Evolutionary conservation across 225 moss, liverwort and hornwort genomes (phyloP), one percentile per base, ranked within the genome.

Genomic region (Marchantia paleacea): DNA sequence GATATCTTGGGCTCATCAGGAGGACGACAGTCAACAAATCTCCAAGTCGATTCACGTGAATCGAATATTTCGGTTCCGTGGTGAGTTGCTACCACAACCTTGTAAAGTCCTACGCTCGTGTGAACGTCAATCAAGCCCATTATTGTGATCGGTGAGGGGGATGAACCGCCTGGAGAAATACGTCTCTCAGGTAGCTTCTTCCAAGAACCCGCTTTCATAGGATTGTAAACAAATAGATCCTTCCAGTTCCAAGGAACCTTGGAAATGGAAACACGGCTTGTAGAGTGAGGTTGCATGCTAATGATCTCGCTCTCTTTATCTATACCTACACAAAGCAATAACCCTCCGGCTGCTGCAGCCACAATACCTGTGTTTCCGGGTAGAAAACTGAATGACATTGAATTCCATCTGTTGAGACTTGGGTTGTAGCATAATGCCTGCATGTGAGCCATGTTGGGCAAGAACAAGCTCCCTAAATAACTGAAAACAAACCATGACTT

Each of bases 241-340:
- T 66, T 78, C 77, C 77, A 78, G 48, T 78, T 78, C 77, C 77
- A 78, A 24, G 77, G 77, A 78, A 78, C 77, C 52, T 78, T 78
- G n/a, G 77, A 78, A 20, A 78, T 63, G 50, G 77, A 78, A 25
- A 78, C 64, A n/a, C 77, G 77, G 48, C 77, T 78, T 50, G 77
- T 78, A 65, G 62, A 78, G 25, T 63, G 63, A 64, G 77, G 77
- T 28, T 63, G 77, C n/a, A 66, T 13, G 64, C 65, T 78, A 7
- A 78, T 48, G 63, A 30, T 63, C 24, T 78, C 77, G 12, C 63
- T 78, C 12, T 78, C 48, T 49, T 52, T 78, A 78, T 78, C 77
- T n/a, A 78, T 78, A 13, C 77, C 60, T 49, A 78, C 77, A 52
- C 77, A 78, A 16, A 78, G 77, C 64, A 78, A 49, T 18, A 78